These are phyloP conservation scores for Nephelium lappaceum DNA, from an alignment of 345 rosid species.

Conservation along the genomic window DNA sequence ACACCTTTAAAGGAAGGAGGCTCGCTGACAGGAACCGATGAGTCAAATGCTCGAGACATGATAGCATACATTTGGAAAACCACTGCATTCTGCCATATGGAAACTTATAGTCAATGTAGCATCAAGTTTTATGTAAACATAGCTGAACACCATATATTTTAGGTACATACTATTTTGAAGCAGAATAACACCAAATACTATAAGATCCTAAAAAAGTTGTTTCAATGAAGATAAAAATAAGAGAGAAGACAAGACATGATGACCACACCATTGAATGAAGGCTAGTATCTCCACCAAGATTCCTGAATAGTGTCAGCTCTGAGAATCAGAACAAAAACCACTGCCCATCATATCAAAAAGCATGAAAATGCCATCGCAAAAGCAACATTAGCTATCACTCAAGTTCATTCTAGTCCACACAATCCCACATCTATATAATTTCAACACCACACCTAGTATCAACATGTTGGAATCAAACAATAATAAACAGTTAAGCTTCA, in stretches of 20 bases:
- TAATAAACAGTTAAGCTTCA: not conserved
- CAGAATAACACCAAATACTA: not conserved
- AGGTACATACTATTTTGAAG: not conserved
- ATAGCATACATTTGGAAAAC: constrained; percentile 88
- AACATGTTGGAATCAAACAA: not conserved
- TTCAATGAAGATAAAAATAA: not conserved
- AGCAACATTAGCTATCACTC: not conserved
- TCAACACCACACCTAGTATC: too few relatives aligned
- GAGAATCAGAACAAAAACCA: not conserved
- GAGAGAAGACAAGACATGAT: constrained; percentile 1
- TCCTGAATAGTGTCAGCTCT: constrained; percentile 11
- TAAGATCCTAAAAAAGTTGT: not conserved
- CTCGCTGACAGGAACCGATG: constrained; percentile 43
- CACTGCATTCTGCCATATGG: constrained; percentile 79
- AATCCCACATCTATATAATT: not conserved
- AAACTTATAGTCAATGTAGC: constrained; percentile 11
- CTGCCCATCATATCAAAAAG: not conserved
- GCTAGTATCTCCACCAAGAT: constrained; percentile 13
- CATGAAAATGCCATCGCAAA: constrained; percentile 2
- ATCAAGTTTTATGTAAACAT: not conserved
- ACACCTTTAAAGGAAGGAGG: constrained; percentile 89
- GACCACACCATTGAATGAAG: not conserved
- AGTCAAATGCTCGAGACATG: constrained; percentile 73
- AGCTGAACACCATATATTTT: not conserved
- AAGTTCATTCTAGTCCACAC: not conserved